A percentile compares a stretch with the other conserved stretches of the same genome.
Evolutionary conservation across 805 yeast species (phyloP).

Genomic region (Torulaspora indica): DNA sequence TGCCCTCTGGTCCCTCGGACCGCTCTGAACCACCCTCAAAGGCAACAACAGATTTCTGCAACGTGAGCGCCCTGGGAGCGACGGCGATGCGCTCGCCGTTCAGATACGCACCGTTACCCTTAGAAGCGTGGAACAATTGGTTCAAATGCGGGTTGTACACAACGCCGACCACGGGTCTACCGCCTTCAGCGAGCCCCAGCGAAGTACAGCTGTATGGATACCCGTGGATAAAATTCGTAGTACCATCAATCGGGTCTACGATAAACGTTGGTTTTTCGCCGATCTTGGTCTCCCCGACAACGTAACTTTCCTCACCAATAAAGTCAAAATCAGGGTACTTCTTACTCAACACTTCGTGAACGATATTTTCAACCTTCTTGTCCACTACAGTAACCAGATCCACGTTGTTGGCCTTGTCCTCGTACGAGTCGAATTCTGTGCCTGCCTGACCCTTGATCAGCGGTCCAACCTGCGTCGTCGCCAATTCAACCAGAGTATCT

Average conservation of each 20-base stretch:
- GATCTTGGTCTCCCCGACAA: conserved; percentile 45
- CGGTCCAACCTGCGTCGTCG: conserved; percentile 28
- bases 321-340: conserved; percentile 48
- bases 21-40: conserved; percentile 62
- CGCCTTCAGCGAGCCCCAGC: conserved; percentile 48
- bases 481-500: conserved; percentile 20
- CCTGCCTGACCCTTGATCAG: conserved; percentile 27
- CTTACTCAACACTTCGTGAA: conserved; percentile 30
- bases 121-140: conserved; percentile 49
- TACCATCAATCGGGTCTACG: conserved; percentile 64
- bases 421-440: conserved; percentile 38
- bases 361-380: conserved; percentile 46
- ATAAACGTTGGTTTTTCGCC: conserved; percentile 55
- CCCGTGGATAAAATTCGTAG: conserved; percentile 59
- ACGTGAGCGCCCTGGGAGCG: conserved; percentile 37
- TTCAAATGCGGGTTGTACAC: conserved; percentile 58
- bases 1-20: conserved; percentile 47
- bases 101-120: conserved; percentile 51
- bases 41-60: conserved; percentile 52
- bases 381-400: conserved; percentile 61
- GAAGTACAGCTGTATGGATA: conserved; percentile 62
- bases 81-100: conserved; percentile 41
- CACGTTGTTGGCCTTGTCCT: conserved; percentile 55
- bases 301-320: conserved; percentile 58
- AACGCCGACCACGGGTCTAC: conserved; percentile 55